phyloP scores from a whole-genome alignment of 805 yeast genomes.

The Vanderwaltozyma polyspora region DNA sequence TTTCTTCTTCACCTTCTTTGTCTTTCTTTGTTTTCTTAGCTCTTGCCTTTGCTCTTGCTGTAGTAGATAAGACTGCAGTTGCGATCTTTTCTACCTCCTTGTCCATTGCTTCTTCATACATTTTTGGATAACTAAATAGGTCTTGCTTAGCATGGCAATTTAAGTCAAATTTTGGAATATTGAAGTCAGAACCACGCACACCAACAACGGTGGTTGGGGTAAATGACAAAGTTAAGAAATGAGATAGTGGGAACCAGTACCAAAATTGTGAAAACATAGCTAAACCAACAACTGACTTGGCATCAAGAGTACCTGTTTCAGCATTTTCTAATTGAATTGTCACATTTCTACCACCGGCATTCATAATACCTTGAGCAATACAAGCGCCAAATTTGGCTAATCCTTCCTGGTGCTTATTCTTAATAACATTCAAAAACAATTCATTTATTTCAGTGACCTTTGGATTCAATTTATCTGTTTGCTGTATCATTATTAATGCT shows the following conservation, averaged over 20 bases:
- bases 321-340: conserved; percentile 82
- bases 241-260: conserved; percentile 98
- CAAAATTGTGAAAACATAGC: conserved; percentile 86
- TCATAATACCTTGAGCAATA: conserved; percentile 91
- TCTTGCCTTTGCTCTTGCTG: conserved; percentile 87
- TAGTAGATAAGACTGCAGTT: conserved; percentile 89
- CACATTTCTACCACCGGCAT: conserved; percentile 98
- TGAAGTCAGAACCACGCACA: conserved; percentile 63
- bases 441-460: conserved; percentile 71
- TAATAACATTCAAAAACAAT: conserved; percentile 60
- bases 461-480: conserved; percentile 72
- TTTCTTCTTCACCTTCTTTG: conserved; percentile 33
- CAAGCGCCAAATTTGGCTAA: conserved; percentile 97
- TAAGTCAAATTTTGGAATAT: conserved; percentile 73
- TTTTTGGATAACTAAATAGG: conserved; percentile 81
- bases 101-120: conserved; percentile 63
- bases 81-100: conserved; percentile 82
- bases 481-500: conserved; percentile 82
- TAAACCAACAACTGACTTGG: conserved; percentile 84
- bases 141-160: conserved; percentile 74
- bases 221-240: conserved; percentile 82
- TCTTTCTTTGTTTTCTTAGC: conserved; percentile 57
- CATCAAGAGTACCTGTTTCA: conserved; percentile 82
- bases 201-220: conserved; percentile 88
- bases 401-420: conserved; percentile 89